A percentile compares a stretch with the other conserved stretches of the same genome.
phyloP scores from a whole-genome alignment of 106 monocot genomes.

The Posidonia australis region DNA sequence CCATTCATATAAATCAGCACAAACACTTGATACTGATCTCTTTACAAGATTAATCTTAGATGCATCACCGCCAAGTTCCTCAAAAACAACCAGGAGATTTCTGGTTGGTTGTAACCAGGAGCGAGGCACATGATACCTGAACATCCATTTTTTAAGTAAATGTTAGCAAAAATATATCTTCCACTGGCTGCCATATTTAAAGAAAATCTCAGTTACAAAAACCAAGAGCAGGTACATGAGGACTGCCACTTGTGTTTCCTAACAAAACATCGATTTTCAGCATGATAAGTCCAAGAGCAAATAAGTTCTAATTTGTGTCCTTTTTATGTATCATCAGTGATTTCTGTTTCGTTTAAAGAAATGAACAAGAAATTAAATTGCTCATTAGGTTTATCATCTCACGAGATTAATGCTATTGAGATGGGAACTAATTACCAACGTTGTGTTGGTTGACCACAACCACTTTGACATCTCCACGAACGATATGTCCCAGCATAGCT shows the following conservation, averaged over 20 bases:
- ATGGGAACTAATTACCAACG: conserved; percentile 48
- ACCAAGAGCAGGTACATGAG: no score
- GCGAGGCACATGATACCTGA: conserved; percentile 92
- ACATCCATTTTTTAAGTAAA: conserved; percentile 4
- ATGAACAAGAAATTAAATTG: no score
- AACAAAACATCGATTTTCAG: no score
- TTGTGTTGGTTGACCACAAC: conserved; percentile 87
- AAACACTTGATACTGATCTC: conserved; percentile 66
- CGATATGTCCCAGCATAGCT: conserved; percentile 61
- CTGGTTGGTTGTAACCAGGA: conserved; percentile 74
- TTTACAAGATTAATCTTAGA: conserved; percentile 61
- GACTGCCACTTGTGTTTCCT: no score
- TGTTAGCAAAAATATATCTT: neutral
- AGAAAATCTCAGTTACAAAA: no score
- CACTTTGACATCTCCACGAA: conserved; percentile 65
- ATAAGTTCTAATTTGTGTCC: no score
- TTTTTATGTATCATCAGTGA: no score
- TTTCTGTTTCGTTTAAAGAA: no score
- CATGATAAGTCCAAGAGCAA: no score
- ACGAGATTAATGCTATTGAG: neutral
- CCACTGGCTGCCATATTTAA: no score
- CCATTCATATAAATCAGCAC: conserved; percentile 80
- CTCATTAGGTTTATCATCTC: neutral
- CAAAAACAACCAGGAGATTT: conserved; percentile 84
- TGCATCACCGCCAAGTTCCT: conserved; percentile 84